Evolutionary conservation across 352 stramenopile genomes (phyloP).

Genomic region (Salisapilia sapeloensis): DNA sequence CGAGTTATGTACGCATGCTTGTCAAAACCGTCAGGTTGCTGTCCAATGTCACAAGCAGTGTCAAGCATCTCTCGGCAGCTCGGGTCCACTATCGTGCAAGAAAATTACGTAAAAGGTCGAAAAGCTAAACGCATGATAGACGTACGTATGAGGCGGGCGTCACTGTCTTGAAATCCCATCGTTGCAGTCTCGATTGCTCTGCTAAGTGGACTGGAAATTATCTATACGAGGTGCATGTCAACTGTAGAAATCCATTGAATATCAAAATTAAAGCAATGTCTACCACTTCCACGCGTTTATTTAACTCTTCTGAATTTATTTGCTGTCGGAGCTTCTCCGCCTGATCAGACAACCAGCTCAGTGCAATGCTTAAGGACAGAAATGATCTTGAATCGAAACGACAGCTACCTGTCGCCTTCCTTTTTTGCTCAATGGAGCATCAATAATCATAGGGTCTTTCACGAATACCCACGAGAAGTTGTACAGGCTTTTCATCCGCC

Average conservation of each 20-base stretch:
- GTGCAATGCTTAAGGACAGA: neutral
- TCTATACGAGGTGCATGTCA: constrained; percentile 10
- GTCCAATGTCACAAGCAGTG: constrained; percentile 69
- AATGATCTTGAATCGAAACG: neutral
- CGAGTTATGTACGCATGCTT: no score
- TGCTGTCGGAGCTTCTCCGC: constrained; percentile 19
- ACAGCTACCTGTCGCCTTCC: constrained; percentile 39
- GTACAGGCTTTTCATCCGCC: constrained; percentile 51
- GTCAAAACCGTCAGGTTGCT: constrained; percentile 30
- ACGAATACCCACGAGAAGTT: constrained; percentile 79
- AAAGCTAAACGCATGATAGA: neutral
- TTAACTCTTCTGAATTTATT: constrained; percentile 16
- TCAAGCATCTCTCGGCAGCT: constrained; percentile 71
- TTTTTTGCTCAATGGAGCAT: constrained; percentile 54
- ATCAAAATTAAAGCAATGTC: neutral
- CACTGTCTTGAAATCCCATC: constrained; percentile 28
- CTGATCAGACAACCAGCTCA: constrained; percentile 4
- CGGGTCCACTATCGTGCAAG: constrained; percentile 26
- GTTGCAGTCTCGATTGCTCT: constrained; percentile 67
- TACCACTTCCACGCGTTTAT: constrained; percentile 59
- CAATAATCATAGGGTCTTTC: constrained; percentile 73
- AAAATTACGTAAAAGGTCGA: neutral
- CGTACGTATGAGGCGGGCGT: constrained; percentile 38
- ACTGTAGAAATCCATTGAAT: neutral
- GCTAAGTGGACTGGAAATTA: constrained; percentile 71